Evolutionary conservation across 495 filamentous ascomycete genomes (phyloP), one percentile per base, ranked within the genome.

Genomic region (Amphirosellinia nigrospora): DNA sequence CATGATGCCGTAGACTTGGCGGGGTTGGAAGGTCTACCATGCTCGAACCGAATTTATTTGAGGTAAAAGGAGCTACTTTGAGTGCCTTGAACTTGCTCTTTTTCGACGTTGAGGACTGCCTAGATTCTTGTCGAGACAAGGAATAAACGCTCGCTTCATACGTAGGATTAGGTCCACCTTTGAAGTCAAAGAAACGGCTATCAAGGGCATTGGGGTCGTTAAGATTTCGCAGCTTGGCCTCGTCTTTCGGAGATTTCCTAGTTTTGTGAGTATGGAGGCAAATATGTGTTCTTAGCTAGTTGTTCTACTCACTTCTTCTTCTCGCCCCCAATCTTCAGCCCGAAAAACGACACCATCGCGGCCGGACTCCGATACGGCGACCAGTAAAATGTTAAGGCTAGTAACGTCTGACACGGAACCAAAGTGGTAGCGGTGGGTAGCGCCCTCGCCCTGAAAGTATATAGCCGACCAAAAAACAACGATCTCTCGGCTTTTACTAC

Each of bases 271-370:
- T 61, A 55, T 39, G n/a, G 48, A 3, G 38, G 46, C 64, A 45
- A 45, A 26, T 19, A 11, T 19, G 36, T 56, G 26, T 68, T 38
- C 23, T 62, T 41, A 1, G 52, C 39, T 72, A 10, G 34, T 19
- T 34, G 21, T 21, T 38, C 19, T 45, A 78, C 82, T 80, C 73
- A 85, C 82, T 84, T 85, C 75, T 85, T 85, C 73, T 81, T 85
- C 50, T 79, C 77, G 69, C 79, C 79, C 28, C 82, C 81, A 59
- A 85, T 76, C 73, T 81, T 83, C 71, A 84, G 77, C 60, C 83
- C 83, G 71, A 85, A 85, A 55, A 85, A 83, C 4, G 83, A 85
- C 15, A 84, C 82, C 83, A 85, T 85, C 52, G 13, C 82, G 76
- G 46, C 56, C 28, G 15, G 19, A 34, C 32, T 30, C 30, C 13